Conservation (phyloP, 2,329 filamentous ascomycete genomes). For the Thelonectria blattea region DNA sequence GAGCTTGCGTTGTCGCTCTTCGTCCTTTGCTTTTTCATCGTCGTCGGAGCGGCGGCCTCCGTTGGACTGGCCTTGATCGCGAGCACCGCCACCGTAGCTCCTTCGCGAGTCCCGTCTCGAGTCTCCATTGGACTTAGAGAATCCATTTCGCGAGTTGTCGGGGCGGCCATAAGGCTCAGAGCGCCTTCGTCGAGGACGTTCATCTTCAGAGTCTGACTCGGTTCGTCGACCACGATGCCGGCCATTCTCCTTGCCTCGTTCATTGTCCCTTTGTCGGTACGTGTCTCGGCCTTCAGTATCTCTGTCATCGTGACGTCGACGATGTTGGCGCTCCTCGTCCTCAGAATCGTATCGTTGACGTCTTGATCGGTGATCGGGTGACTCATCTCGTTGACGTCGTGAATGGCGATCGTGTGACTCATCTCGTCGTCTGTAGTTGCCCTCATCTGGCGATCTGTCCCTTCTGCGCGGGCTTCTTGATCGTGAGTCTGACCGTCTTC, state of each 20-base stretch:
- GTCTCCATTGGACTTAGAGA: constrained; percentile 16
- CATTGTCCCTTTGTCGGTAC: constrained; percentile 16
- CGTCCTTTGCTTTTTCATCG: constrained; percentile 47
- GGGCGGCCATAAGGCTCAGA: constrained; percentile 16
- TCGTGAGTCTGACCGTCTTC: constrained; percentile 54
- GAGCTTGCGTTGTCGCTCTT: constrained; percentile 69
- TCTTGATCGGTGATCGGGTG: constrained; percentile 32
- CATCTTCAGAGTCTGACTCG: constrained; percentile 36
- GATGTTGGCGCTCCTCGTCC: constrained; percentile 25
- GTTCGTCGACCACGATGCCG: constrained; percentile 38
- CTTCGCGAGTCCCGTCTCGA: constrained; percentile 15
- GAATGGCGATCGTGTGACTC: constrained; percentile 34
- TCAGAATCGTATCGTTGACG: constrained; percentile 31
- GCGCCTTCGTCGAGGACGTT: constrained; percentile 41
- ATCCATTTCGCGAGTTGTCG: constrained; percentile 12
- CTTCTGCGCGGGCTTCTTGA: constrained; percentile 50
- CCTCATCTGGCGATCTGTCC: constrained; percentile 40
- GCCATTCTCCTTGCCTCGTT: constrained; percentile 31
- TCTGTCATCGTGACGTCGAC: constrained; percentile 29
- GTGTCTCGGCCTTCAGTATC: constrained; percentile 19
- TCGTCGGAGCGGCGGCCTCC: constrained; percentile 26
- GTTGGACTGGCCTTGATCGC: constrained; percentile 33
- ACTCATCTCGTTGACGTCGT: constrained; percentile 33
- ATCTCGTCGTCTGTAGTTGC: constrained; percentile 36
- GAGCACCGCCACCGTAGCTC: constrained; percentile 29